Base-by-base conservation (phyloP, 164 flowering plant genomes). In the Brasenia schreberi region DNA sequence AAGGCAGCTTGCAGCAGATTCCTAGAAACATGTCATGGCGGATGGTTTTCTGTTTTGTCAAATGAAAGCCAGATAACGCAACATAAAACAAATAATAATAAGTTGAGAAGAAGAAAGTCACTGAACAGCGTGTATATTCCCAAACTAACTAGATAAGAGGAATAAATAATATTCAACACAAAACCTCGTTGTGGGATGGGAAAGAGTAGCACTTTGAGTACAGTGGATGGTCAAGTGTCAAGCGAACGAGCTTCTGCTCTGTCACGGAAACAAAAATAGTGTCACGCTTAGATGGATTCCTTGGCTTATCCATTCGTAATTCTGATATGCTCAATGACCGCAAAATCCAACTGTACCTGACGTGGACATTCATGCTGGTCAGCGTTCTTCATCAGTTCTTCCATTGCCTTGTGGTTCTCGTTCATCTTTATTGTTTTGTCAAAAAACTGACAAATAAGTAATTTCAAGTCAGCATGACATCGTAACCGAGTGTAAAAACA, bases 171-270 rank as follows among this genome's bases (percentile, higher is more conserved):
- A n/a, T 60, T n/a, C 16, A 60, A 60, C 16, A 56, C 63, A 5
- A 19, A n/a, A 77, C 77, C 80, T 77, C 65, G 14, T 74, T 43
- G 39, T 53, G 44, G 18, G 77, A 67, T 9, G 70, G 73, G 60
- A 77, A 70, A 18, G 82, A 73, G 77, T 84, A 93, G 42, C 79
- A 73, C 16, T 64, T 61, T 18, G 77, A 72, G 66, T 84, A 93
- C 6, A 23, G 72, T 19, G 89, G 94, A 68, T 93, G 94, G 60
- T 82, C 82, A 16, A 80, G 59, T 61, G 98, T 93, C 70, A 80
- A 65, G 19, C 85, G 86, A 6, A 90, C 94, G 69, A 93, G 78
- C 77, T 71, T 85, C 98, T 93, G 98, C 84, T 79, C 72, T 71
- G 76, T 77, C 85, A 83, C 71, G 65, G 66, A 17, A 71, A 72